Conservation (phyloP, 345 rosid species). For the Citrus sp. region DNA sequence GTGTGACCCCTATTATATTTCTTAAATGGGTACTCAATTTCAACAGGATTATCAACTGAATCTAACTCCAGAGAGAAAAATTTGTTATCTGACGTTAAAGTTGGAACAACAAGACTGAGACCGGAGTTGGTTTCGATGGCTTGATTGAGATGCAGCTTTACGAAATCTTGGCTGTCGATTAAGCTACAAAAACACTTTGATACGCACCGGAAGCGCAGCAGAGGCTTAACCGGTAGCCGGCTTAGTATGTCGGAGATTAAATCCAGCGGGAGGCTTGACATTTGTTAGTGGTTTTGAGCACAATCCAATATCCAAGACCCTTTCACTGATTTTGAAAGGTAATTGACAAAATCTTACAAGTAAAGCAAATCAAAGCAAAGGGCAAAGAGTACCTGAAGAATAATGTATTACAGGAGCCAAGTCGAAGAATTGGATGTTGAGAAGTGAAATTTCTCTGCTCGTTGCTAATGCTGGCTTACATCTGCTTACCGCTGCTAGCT, state of each 20-base stretch:
- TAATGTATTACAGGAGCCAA: no score
- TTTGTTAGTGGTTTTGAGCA: not conserved
- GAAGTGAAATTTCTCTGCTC: no score
- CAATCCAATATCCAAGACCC: no score
- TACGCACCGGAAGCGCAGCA: not conserved
- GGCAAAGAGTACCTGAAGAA: no score
- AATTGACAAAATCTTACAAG: not conserved
- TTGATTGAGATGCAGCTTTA: not conserved
- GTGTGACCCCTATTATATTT: not conserved
- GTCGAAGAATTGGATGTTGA: no score
- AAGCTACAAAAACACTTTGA: not conserved
- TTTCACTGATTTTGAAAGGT: not conserved
- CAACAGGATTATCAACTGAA: not conserved
- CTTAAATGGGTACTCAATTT: not conserved
- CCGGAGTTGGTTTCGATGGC: not conserved
- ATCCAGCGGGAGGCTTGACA: not conserved
- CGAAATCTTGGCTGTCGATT: not conserved
- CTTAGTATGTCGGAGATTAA: not conserved
- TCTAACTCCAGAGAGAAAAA: not conserved
- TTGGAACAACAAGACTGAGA: not conserved
- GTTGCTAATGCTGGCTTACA: no score
- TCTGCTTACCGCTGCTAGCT: no score
- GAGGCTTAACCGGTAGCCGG: not conserved
- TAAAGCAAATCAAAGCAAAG: no score
- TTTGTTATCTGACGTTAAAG: not conserved